Conservation (phyloP, 495 filamentous ascomycete genomes). For the Hypoxylon rickii region DNA sequence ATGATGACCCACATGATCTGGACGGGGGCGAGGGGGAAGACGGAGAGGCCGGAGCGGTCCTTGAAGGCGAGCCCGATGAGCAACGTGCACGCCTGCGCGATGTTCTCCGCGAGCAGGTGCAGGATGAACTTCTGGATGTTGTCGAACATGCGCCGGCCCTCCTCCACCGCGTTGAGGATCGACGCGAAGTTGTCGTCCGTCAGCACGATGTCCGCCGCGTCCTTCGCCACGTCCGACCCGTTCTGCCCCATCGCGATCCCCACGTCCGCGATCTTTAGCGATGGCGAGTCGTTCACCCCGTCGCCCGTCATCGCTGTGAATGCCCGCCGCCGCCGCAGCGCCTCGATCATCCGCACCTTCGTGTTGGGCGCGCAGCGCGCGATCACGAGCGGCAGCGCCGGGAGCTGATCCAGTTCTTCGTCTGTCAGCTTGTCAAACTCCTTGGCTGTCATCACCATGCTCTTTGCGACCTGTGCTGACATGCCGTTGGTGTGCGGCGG, state of each 20-base stretch:
- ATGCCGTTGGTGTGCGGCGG: too few relatives aligned
- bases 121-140: constrained; percentile 81
- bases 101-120: constrained; percentile 73
- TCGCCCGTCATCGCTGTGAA: constrained; percentile 58
- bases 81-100: constrained; percentile 69
- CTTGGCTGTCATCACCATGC: constrained; percentile 68
- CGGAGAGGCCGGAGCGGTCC: constrained; percentile 63
- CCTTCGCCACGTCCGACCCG: constrained; percentile 77
- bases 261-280: constrained; percentile 73
- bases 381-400: constrained; percentile 68
- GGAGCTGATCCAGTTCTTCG: constrained; percentile 62
- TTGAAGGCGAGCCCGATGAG: constrained; percentile 76
- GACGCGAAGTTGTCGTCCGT: constrained; percentile 80
- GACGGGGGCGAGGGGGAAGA: constrained; percentile 73
- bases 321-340: constrained; percentile 47
- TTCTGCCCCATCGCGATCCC: constrained; percentile 76
- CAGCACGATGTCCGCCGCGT: constrained; percentile 76
- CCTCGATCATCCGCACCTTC: constrained; percentile 77
- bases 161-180: constrained; percentile 73
- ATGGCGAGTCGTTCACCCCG: constrained; percentile 80
- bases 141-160: constrained; percentile 74
- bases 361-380: constrained; percentile 70
- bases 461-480: constrained; percentile 59
- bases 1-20: constrained; percentile 82
- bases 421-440: constrained; percentile 66